Evolutionary conservation across 805 yeast genomes (phyloP), one percentile per base, ranked within the genome.

Genomic region (Yarrowia alimentaria): DNA sequence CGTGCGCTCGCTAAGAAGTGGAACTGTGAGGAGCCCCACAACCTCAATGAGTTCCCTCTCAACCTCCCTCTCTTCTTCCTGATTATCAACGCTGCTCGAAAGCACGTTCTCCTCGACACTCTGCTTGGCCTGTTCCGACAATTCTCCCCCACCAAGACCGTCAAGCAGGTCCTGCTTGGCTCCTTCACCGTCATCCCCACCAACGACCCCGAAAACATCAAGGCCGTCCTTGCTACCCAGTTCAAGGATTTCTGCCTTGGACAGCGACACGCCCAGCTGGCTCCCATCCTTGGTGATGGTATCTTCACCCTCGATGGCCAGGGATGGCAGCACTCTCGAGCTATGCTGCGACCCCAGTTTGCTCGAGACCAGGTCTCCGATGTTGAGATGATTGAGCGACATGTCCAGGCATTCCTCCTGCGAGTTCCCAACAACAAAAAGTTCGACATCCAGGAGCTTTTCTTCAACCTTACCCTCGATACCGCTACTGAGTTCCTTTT

Each of bases 261-360:
- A 0, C 20, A 31, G n/a, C 57, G 71, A 8, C 47, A 58, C 32
- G 42, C 26, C 17, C 57, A 57, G 25, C 55, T 67, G 26, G 52
- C 40, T 17, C 65, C 64, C 9, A 42, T 66, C 17, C 55, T 67
- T 7, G 70, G 70, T 6, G 56, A 58, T 22, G 70, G 71, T 1
- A 67, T 67, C 38, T 67, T 67, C 57, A 67, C 69, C 3, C 59
- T 63, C 13, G 61, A 61, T 31, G 68, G 68, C 19, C 58, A 57
- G 30, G 62, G 60, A 20, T 67, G 71, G 71, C 60, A 62, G 40
- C 70, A 67, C 51, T 63, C 69, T 11, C 56, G 71, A 12, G 60
- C 65, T 3, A 51, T 67, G 60, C 58, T 67, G 32, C 59, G 69
- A 25, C 71, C 71, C 4, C 68, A 65, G 55, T 67, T 67, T 55